These are phyloP conservation scores for Rhizopogon salebrosus DNA, from an alignment of 768 basidiomycete genomes.

Conservation along the genomic window DNA sequence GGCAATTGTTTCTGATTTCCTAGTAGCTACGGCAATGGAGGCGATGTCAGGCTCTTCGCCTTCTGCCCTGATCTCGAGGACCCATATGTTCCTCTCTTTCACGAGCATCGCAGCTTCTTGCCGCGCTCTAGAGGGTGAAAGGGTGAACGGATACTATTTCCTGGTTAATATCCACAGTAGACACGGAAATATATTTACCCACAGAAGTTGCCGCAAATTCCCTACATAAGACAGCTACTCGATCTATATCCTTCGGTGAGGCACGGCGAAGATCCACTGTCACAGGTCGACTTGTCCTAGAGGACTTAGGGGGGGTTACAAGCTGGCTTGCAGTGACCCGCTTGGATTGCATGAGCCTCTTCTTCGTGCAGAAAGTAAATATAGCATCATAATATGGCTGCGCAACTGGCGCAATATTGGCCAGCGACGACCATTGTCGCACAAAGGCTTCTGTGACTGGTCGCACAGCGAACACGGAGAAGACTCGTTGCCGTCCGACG, in stretches of 20 bases:
- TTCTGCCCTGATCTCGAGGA: constrained; percentile 39
- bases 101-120: constrained; percentile 50
- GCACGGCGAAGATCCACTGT: constrained; percentile 29
- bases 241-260: constrained; percentile 20
- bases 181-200: constrained; percentile 16
- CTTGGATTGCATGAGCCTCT: constrained; percentile 26
- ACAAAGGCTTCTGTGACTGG: constrained; percentile 42
- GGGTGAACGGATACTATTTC: constrained; percentile 47
- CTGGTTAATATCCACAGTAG: neutral
- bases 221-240: constrained; percentile 45
- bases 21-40: constrained; percentile 63
- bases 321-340: neutral
- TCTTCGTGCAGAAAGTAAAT: constrained; percentile 48
- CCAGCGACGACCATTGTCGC: constrained; percentile 40
- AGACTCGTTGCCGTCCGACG: constrained; percentile 41
- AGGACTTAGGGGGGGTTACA: neutral
- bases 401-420: constrained; percentile 32
- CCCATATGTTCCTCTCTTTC: constrained; percentile 46
- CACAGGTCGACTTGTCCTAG: constrained; percentile 6
- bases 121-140: constrained; percentile 37
- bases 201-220: constrained; percentile 58
- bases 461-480: constrained; percentile 60
- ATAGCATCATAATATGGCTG: constrained; percentile 59
- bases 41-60: constrained; percentile 37
- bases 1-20: constrained; percentile 50